Evolutionary conservation across 2,329 filamentous ascomycete genomes (phyloP).

Genomic region (Neofusicoccum cordaticola): DNA sequence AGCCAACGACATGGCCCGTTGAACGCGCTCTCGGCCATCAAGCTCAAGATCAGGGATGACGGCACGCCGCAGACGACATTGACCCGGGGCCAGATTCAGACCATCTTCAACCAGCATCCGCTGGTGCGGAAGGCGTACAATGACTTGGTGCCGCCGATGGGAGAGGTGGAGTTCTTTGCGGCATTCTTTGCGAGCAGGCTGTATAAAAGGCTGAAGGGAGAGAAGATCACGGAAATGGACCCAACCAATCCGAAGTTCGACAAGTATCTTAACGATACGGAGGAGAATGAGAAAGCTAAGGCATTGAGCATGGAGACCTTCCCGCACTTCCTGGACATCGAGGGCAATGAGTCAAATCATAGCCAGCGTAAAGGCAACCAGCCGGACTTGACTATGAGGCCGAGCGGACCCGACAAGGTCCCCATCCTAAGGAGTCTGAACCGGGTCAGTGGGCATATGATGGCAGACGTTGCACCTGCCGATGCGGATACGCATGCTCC

Average conservation of each 20-base stretch:
- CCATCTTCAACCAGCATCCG: slow-evolving; percentile 91
- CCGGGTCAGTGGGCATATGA: slow-evolving; percentile 86
- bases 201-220: slow-evolving; percentile 87
- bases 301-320: slow-evolving; percentile 60
- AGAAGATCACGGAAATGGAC: slow-evolving; percentile 77
- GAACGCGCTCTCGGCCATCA: slow-evolving; percentile 89
- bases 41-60: slow-evolving; percentile 72
- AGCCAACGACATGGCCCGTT: slow-evolving; percentile 85
- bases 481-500: slow-evolving; percentile 67
- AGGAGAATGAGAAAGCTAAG: slow-evolving; percentile 48
- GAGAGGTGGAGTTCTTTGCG: slow-evolving; percentile 77
- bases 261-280: slow-evolving; percentile 75
- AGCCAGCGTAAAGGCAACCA: slow-evolving; percentile 83
- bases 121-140: slow-evolving; percentile 88
- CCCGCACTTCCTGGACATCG: slow-evolving; percentile 86
- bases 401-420: slow-evolving; percentile 68
- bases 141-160: slow-evolving; percentile 72
- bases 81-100: slow-evolving; percentile 84
- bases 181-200: slow-evolving; percentile 89
- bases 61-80: slow-evolving; percentile 58
- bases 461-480: slow-evolving; percentile 78
- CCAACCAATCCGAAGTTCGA: slow-evolving; percentile 77
- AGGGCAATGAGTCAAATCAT: slow-evolving; percentile 92
- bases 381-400: slow-evolving; percentile 87
- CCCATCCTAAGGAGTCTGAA: slow-evolving; percentile 90